Conservation (phyloP, 2,329 filamentous ascomycete species). For the Orbilia oligospora region DNA sequence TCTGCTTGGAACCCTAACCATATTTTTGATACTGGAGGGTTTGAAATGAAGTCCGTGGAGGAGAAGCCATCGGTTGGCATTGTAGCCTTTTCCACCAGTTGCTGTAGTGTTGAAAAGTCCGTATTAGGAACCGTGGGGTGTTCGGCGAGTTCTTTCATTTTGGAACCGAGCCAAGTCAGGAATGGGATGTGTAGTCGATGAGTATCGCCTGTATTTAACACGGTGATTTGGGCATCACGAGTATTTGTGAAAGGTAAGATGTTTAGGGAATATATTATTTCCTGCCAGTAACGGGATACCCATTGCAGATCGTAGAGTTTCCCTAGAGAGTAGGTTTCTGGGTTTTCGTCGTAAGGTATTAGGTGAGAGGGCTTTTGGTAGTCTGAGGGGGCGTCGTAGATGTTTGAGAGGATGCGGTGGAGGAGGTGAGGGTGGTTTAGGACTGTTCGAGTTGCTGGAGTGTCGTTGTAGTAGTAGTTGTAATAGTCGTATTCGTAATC, state of each 20-base stretch:
- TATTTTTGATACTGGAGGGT: slow-evolving; percentile 33
- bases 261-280: background rate
- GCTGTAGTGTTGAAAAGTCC: background rate
- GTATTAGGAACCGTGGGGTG: background rate
- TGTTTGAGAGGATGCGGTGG: slow-evolving; percentile 5
- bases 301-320: background rate
- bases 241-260: slow-evolving; percentile 20
- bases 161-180: slow-evolving; percentile 23
- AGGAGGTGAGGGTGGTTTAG: slow-evolving; percentile 8
- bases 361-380: slow-evolving; percentile 23
- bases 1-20: slow-evolving; percentile 15
- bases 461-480: background rate
- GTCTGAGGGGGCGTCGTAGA: slow-evolving; percentile 30
- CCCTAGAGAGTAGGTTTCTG: background rate
- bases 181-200: slow-evolving; percentile 41
- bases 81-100: background rate
- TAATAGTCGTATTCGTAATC: too few relatives aligned
- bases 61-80: background rate
- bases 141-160: slow-evolving; percentile 8
- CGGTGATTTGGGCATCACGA: too few relatives aligned
- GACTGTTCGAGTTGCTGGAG: background rate
- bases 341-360: background rate
- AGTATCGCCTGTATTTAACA: background rate
- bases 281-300: slow-evolving; percentile 1
- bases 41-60: slow-evolving; percentile 14